A percentile compares a stretch with the other conserved stretches of the same genome.
phyloP scores from a whole-genome alignment of 1,284 basidiomycete species.

The Gymnopus androsaceus region DNA sequence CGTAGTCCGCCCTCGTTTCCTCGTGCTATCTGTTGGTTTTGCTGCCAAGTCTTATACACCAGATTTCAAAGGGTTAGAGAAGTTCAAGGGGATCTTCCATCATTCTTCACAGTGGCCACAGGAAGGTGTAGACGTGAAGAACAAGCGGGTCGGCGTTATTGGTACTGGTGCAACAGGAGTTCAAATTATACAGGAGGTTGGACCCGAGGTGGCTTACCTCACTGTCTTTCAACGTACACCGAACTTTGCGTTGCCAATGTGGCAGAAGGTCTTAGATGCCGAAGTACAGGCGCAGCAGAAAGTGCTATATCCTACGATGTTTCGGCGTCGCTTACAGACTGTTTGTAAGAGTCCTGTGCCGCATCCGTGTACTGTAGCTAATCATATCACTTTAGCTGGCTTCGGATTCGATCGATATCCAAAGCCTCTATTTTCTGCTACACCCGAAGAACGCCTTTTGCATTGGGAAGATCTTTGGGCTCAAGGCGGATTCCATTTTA shows the following conservation, averaged over 20 bases:
- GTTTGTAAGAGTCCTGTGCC: slow-evolving; percentile 6
- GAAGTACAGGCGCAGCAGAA: slow-evolving; percentile 21
- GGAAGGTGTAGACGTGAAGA: slow-evolving; percentile 23
- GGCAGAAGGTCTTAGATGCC: slow-evolving; percentile 19
- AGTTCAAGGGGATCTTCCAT: slow-evolving; percentile 26
- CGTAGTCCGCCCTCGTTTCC: slow-evolving; percentile 21
- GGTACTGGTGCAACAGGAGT: slow-evolving; percentile 29
- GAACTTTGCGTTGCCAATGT: slow-evolving; percentile 27
- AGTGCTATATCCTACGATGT: slow-evolving; percentile 21
- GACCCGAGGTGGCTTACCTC: slow-evolving; percentile 28
- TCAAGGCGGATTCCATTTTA: slow-evolving; percentile 25
- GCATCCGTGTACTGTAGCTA: background rate
- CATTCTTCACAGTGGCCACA: slow-evolving; percentile 30
- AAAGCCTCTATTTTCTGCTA: slow-evolving; percentile 17
- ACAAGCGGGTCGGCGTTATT: slow-evolving; percentile 26
- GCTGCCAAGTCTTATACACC: slow-evolving; percentile 27
- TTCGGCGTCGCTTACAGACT: slow-evolving; percentile 24
- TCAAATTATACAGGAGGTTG: slow-evolving; percentile 28
- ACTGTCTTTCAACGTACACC: slow-evolving; percentile 33
- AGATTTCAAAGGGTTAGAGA: slow-evolving; percentile 22
- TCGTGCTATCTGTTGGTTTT: slow-evolving; percentile 28
- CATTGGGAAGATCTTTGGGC: slow-evolving; percentile 26
- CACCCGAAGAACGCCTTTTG: slow-evolving; percentile 26
- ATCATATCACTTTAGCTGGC: slow-evolving; percentile 14
- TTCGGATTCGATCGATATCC: slow-evolving; percentile 19